Conservation (phyloP, 306 rosid species). For the Trifolium subterraneum region DNA sequence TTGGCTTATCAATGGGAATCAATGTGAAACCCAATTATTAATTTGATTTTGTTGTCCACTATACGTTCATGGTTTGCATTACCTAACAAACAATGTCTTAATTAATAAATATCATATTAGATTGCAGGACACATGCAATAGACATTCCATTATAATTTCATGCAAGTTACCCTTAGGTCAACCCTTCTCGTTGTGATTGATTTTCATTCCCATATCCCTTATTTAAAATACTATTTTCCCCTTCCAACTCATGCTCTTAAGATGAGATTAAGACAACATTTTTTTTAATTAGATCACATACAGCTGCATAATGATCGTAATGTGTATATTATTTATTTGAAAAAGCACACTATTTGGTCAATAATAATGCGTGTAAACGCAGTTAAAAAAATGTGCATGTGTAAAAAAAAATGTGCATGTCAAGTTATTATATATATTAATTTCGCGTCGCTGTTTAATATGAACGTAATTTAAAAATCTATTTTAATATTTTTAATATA, state of each 20-base stretch:
- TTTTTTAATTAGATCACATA: constrained; percentile 31
- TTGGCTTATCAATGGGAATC: not conserved
- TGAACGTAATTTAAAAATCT: too few relatives aligned
- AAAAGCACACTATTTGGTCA: too few relatives aligned
- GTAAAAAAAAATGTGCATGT: too few relatives aligned
- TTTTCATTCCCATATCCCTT: constrained; percentile 16
- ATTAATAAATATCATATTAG: constrained; percentile 32
- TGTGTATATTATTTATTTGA: not conserved
- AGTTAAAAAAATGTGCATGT: too few relatives aligned
- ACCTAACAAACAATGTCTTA: constrained; percentile 22
- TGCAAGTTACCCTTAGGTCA: constrained; percentile 48
- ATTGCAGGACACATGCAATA: constrained; percentile 39
- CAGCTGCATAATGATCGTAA: constrained; percentile 41
- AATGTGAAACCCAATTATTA: constrained; percentile 18
- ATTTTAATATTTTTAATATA: too few relatives aligned
- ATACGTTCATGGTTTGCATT: constrained; percentile 47
- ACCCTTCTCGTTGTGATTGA: constrained; percentile 38
- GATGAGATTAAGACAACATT: constrained; percentile 41
- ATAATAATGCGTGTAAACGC: too few relatives aligned
- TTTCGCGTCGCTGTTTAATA: too few relatives aligned
- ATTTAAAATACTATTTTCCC: constrained; percentile 21
- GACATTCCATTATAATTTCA: constrained; percentile 44
- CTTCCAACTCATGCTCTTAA: constrained; percentile 51
- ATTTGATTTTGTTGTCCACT: constrained; percentile 30
- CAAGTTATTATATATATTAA: too few relatives aligned